These are phyloP conservation scores for Calocybe gambosa DNA, from an alignment of 1,284 basidiomycete species.

Conservation along the genomic window DNA sequence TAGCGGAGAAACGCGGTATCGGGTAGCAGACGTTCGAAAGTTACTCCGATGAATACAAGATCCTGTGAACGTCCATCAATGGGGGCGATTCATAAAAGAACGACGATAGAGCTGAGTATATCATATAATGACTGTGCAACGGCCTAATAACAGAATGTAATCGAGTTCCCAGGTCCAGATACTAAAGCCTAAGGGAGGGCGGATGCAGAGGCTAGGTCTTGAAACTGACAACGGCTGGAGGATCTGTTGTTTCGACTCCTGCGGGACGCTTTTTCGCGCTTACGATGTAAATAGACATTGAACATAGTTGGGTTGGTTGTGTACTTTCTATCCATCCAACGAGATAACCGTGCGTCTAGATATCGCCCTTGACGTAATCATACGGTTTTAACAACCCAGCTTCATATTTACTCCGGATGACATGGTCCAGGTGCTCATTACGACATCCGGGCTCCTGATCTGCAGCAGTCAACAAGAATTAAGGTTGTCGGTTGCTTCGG, in stretches of 20 bases:
- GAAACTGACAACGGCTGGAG: slow-evolving; percentile 85
- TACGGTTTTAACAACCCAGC: slow-evolving; percentile 93
- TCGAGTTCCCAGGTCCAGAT: neutral
- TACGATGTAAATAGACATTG: slow-evolving; percentile 1
- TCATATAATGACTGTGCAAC: slow-evolving; percentile 88
- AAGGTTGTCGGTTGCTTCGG: neutral
- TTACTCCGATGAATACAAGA: slow-evolving; percentile 96
- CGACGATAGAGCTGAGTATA: slow-evolving; percentile 49
- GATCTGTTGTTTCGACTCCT: slow-evolving; percentile 86
- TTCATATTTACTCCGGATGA: slow-evolving; percentile 96
- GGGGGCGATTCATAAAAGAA: neutral
- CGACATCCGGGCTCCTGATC: slow-evolving; percentile 91
- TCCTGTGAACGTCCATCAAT: too few species aligned
- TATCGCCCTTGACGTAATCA: slow-evolving; percentile 94
- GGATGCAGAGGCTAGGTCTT: slow-evolving; percentile 52
- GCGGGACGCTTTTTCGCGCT: slow-evolving; percentile 77
- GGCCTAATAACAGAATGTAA: slow-evolving; percentile 41
- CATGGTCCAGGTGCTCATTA: slow-evolving; percentile 84
- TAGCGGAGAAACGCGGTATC: slow-evolving; percentile 91
- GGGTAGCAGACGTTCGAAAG: slow-evolving; percentile 90
- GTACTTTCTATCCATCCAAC: slow-evolving; percentile 94
- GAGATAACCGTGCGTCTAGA: slow-evolving; percentile 77
- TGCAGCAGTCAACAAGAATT: slow-evolving; percentile 90
- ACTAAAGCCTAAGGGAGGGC: neutral
- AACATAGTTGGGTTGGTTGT: slow-evolving; percentile 14